phyloP scores from a whole-genome alignment of 208 protist species.

The Leishmania turanica region DNA sequence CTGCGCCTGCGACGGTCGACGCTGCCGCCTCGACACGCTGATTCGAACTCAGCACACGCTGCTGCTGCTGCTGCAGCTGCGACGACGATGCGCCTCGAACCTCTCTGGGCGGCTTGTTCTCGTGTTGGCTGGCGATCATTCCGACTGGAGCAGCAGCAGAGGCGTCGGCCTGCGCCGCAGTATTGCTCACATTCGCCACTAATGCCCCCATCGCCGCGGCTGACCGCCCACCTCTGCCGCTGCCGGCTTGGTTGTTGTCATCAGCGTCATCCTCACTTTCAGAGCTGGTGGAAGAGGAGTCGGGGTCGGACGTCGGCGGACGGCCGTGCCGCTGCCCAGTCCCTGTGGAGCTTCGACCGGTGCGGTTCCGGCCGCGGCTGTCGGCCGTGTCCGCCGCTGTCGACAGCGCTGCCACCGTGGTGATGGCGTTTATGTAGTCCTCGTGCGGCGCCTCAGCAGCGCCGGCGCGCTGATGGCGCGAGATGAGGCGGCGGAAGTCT shows the following conservation, averaged over 20 bases:
- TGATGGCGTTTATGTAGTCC: conserved; percentile 34
- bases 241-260: not conserved
- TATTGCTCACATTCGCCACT: not conserved
- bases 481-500: conserved; percentile 77
- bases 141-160: not conserved
- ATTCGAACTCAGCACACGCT: conserved; percentile 31
- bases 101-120: conserved; percentile 7
- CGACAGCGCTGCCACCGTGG: conserved; percentile 21
- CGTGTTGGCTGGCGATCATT: not conserved
- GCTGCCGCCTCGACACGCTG: conserved; percentile 10
- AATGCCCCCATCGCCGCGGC: not conserved
- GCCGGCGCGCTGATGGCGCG: conserved; percentile 11
- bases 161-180: not conserved
- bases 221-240: not conserved
- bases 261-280: conserved; percentile 16
- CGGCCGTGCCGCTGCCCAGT: conserved; percentile 2
- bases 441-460: conserved; percentile 6
- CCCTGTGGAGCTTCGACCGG: not conserved
- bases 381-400: conserved; percentile 16
- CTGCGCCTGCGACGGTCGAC: not conserved
- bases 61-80: conserved; percentile 1
- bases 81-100: not conserved
- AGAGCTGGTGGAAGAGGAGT: conserved; percentile 37
- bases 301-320: conserved; percentile 17
- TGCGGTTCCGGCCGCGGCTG: not conserved